Base-by-base conservation (phyloP, 2,329 filamentous ascomycete genomes). In the Aspergillus sp. region DNA sequence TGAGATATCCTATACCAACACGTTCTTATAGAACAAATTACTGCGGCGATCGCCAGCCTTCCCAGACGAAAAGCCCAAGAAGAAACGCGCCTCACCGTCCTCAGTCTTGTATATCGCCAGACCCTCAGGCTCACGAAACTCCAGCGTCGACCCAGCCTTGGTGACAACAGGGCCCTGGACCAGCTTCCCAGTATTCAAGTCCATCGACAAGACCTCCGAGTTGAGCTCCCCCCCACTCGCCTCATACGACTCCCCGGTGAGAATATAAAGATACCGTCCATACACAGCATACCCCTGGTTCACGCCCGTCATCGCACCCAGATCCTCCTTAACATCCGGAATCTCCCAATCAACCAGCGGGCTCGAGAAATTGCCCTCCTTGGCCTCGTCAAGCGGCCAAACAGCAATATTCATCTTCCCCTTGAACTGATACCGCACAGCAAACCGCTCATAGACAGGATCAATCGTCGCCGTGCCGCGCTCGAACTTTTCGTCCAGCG, bases 71-170 rank as follows among this genome's bases (percentile, higher is more conserved):
- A 31, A 31, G 2, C 27, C 27, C 9, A 31, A 31, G 27, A 31
- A 31, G 27, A 31, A 8, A 4, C 27, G 8, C 27, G 27, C 63
- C 35, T 66, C 59, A 2, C 63, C 64, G 5, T 21, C 59, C 3
- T 35, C 57, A 3, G 63, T 66, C 44, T 61, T 17, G 54, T 67
- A 67, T 11, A 67, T 58, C 1, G 61, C 65, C 59, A 67, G 41
- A 5, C 64, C 65, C 40, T 67, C 65, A 2, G 65, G 61, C 37
- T 66, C 65, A 2, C 65, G 58, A 41, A 60, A 67, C 4, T 11
- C 15, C 8, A 67, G 55, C 4, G 60, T 65, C n/a, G 57, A 60
- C 2, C 65, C 62, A 1, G 64, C 64, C 25, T 62, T 64, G 5
- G 63, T 66, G 12, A 65, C 37, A 11, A 58, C 56, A 4, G 65